Base-by-base conservation (phyloP, 1,284 basidiomycete genomes). In the Ustilago sp. region DNA sequence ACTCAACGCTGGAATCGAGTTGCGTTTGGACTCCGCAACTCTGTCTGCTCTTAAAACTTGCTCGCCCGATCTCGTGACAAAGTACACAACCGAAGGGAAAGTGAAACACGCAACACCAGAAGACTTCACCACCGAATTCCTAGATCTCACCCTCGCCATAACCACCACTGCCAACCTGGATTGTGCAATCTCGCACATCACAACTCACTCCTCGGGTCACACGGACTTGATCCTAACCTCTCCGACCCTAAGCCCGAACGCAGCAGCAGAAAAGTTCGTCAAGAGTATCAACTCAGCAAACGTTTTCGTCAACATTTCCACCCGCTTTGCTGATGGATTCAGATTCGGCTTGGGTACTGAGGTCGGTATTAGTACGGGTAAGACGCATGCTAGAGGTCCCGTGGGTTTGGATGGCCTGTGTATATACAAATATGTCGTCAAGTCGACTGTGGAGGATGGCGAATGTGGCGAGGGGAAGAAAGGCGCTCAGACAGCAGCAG, bases 341-440 rank as follows among this genome's bases (percentile, higher is more conserved):
- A 88, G 97, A 63, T 99, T 95, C 86, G 97, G 97, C 0, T 94
- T 98, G 77, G 97, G 97, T 1, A 96, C 97, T 2, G 97, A 99
- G 87, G 96, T 99, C 1, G 97, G 97, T 9, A 98, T 99, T 84
- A 93, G 92, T 84, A 99, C 97, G 0, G 95, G 95, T 2, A 92
- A 94, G 81, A 98, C 97, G 61, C 97, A 99, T 83, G 96, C 97
- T 2, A 89, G 97, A 35, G 97, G 97, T 2, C 97, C 97, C 0
- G 97, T 99, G 1, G 97, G 97, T 0, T 88, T 99, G 59, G 95
- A 98, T 77, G 97, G 97, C 0, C 53, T 85, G 15, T 83, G 85
- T 12, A 85, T 77, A 8, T 85, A 85, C 72, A 85, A 85, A 68
- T 85, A 85, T 34, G 68, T 85, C 0, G 72, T 59, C 1, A 63